Evolutionary conservation across 176 grass and related monocot species (phyloP).

Genomic region (Carex pumila): DNA sequence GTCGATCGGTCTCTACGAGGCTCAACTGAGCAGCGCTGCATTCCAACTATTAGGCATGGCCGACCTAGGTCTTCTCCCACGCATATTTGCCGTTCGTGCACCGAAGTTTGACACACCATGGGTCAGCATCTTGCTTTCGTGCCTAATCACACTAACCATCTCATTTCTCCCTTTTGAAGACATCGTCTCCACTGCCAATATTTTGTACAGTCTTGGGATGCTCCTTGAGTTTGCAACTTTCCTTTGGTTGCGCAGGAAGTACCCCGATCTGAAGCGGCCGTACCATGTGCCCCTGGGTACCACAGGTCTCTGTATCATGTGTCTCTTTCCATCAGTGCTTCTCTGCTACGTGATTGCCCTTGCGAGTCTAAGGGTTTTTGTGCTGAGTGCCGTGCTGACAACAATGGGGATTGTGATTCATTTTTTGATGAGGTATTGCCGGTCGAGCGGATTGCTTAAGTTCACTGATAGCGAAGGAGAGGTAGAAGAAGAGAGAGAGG

Average conservation of each 20-base stretch:
- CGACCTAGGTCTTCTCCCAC: slow-evolving; percentile 31
- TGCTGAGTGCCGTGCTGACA: slow-evolving; percentile 7
- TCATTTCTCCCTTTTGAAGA: slow-evolving; percentile 40
- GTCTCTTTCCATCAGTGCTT: slow-evolving; percentile 31
- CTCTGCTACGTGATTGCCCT: slow-evolving; percentile 28
- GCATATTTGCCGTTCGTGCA: slow-evolving; percentile 20
- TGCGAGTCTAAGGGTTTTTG: slow-evolving; percentile 30
- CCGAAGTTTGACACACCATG: slow-evolving; percentile 20
- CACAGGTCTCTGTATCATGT: slow-evolving; percentile 21
- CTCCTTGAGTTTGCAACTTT: slow-evolving; percentile 36
- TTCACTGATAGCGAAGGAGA: slow-evolving; percentile 15
- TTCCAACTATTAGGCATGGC: slow-evolving; percentile 43
- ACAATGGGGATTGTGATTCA: slow-evolving; percentile 14
- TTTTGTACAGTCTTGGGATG: slow-evolving; percentile 42
- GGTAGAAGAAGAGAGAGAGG: not conserved
- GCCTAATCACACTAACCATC: slow-evolving; percentile 25
- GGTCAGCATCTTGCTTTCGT: slow-evolving; percentile 27
- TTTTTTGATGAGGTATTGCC: slow-evolving; percentile 32
- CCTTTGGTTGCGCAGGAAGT: slow-evolving; percentile 28
- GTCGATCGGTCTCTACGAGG: slow-evolving; percentile 33
- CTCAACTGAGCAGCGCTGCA: slow-evolving; percentile 37
- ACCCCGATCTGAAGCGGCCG: slow-evolving; percentile 29
- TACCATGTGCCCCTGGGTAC: slow-evolving; percentile 29
- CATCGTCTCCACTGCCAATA: slow-evolving; percentile 33
- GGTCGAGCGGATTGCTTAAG: slow-evolving; percentile 31